Percentiles rank a stretch among this genome's conserved stretches.
Conservation (phyloP, 2,329 filamentous ascomycete species). For the Xylaria arbuscula region DNA sequence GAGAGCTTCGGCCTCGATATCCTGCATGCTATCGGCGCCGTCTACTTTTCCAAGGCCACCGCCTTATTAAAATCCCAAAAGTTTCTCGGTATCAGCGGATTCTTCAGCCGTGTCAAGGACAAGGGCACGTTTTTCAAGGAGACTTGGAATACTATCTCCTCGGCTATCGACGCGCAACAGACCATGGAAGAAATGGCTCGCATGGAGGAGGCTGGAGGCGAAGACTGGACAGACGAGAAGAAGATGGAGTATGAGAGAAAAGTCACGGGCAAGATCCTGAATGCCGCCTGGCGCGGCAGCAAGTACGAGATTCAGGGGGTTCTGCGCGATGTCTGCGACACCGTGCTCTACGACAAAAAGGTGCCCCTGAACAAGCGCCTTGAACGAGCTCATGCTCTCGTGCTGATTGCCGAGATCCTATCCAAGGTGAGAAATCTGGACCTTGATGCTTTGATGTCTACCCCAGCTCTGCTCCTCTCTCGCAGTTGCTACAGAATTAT, state of each 20-base stretch:
- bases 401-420: constrained; percentile 90
- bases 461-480: not conserved
- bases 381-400: constrained; percentile 88
- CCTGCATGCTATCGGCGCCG: constrained; percentile 91
- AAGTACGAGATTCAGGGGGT: constrained; percentile 99
- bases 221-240: constrained; percentile 98
- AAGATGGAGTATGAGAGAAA: constrained; percentile 94
- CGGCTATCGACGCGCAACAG: constrained; percentile 95
- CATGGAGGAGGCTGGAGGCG: constrained; percentile 91
- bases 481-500: not conserved
- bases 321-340: constrained; percentile 91
- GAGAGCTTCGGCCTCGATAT: constrained; percentile 98
- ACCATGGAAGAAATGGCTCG: constrained; percentile 99
- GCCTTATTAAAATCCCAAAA: constrained; percentile 94
- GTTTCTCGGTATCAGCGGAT: constrained; percentile 94
- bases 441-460: not conserved
- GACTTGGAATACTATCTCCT: constrained; percentile 97
- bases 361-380: constrained; percentile 85
- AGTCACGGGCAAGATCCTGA: constrained; percentile 97
- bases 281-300: constrained; percentile 93
- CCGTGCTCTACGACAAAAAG: constrained; percentile 81
- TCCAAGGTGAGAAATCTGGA: constrained; percentile 72
- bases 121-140: constrained; percentile 98
- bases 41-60: constrained; percentile 88
- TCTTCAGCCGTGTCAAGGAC: constrained; percentile 93